Base-by-base conservation (phyloP, 176 grass and related monocot species). In the Guadua angustifolia region DNA sequence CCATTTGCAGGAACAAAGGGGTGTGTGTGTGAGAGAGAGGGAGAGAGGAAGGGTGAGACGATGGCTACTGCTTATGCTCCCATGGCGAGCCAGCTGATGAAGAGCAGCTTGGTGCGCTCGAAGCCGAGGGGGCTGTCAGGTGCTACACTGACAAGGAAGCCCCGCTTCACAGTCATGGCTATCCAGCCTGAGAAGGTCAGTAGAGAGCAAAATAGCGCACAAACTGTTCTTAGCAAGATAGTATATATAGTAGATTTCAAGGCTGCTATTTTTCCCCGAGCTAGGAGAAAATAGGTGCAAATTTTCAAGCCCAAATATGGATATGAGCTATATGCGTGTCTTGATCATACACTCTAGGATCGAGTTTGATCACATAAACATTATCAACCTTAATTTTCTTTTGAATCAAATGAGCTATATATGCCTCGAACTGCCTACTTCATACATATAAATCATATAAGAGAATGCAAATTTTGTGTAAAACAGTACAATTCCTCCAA, bases 31-130 rank as follows among this genome's bases (percentile, higher is more conserved):
- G 21, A 59, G 62, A 51, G 49, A 67, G 39, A 2, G 15, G 62
- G 78, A 49, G 24, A 39, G 9, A 42, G 40, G 7, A 21, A 35
- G 13, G 4, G 3, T 45, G 9, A 21, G 73, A 82, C 52, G 21
- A 97, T 98, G 93, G 96, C 93, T 19, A 83, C 93, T 2, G 96
- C 93, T 2, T 93, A 90, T 66, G 92, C 95, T 32, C 88, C 96
- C 52, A 95, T 98, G 80, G 95, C 89, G 64, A 91, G 90, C 88
- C 94, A 97, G 82, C 61, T 98, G 72, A 90, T 87, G 87, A 92
- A 82, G 81, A 73, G 78, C 91, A 63, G 81, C 87, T 61, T 77
- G 68, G 72, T 86, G 82, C 42, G 21, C 58, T 82, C 85, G 6
- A 82, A 53, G 83, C 91, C 93, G 4, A 93, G 82, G 67, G 95